phyloP scores from a whole-genome alignment of 805 yeast species.

The Monosporozyma solicola region DNA sequence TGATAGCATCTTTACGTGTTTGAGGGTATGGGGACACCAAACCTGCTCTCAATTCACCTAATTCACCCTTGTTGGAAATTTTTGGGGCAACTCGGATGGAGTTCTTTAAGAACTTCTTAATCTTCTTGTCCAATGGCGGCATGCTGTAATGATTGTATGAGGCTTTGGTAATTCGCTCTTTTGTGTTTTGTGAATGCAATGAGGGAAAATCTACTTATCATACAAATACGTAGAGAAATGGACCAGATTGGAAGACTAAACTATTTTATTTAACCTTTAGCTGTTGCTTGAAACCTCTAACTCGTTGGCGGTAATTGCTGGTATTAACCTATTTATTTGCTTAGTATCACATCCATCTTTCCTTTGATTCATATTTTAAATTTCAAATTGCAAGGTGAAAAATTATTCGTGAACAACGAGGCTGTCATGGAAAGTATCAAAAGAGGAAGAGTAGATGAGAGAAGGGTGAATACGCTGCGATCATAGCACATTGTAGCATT shows the following conservation, averaged over 20 bases:
- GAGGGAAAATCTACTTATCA: background rate
- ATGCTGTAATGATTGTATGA: slow-evolving; percentile 6
- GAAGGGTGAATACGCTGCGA: too few relatives aligned
- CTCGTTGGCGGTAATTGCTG: background rate
- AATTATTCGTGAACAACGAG: background rate
- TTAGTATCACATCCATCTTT: background rate
- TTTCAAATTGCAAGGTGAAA: background rate
- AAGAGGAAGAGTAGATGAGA: background rate
- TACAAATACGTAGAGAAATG: background rate
- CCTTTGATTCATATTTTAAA: background rate
- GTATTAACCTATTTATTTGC: background rate
- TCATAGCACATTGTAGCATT: too few relatives aligned
- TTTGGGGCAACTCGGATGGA: slow-evolving; percentile 32
- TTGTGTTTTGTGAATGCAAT: background rate
- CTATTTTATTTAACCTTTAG: background rate
- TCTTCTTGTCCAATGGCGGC: slow-evolving; percentile 30
- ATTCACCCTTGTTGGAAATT: slow-evolving; percentile 49
- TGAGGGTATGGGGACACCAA: slow-evolving; percentile 90
- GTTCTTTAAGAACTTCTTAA: slow-evolving; percentile 29
- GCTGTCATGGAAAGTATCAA: background rate
- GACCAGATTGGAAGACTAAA: background rate
- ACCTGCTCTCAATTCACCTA: slow-evolving; percentile 84
- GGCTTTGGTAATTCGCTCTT: background rate
- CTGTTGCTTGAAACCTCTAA: background rate
- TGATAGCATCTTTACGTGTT: slow-evolving; percentile 94